phyloP scores from a whole-genome alignment of 805 yeast genomes.

The Metschnikowia gelsemii region DNA sequence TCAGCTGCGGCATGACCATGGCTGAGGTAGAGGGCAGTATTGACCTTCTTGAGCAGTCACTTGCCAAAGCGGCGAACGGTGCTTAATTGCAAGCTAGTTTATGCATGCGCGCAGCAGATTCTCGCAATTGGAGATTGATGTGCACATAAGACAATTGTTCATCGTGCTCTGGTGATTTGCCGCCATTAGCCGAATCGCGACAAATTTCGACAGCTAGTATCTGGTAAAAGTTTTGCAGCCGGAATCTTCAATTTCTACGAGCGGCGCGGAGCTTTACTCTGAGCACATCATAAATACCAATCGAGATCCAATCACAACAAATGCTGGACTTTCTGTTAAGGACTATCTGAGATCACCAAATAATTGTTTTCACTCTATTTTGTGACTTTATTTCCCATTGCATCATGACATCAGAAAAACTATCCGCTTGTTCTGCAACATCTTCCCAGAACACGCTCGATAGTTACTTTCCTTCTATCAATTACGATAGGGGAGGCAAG shows the following conservation, averaged over 20 bases:
- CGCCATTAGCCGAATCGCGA: constrained; percentile 18
- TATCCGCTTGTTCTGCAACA: background rate
- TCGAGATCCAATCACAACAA: background rate
- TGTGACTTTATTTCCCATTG: background rate
- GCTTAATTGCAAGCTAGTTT: background rate
- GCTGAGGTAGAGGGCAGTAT: constrained; percentile 42
- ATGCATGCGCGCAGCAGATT: background rate
- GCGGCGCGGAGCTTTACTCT: constrained; percentile 1
- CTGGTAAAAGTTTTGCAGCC: constrained; percentile 14
- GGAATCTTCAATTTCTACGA: constrained; percentile 9
- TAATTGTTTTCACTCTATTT: background rate
- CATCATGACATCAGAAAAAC: constrained; percentile 5
- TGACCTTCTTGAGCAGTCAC: constrained; percentile 42
- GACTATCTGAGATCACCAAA: background rate
- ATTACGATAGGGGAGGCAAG: background rate
- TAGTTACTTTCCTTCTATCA: background rate
- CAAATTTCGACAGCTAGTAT: background rate
- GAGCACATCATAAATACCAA: constrained; percentile 2
- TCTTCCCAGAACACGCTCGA: constrained; percentile 1
- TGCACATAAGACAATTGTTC: too few relatives aligned
- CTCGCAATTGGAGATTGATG: background rate
- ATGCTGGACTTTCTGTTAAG: background rate
- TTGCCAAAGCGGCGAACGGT: constrained; percentile 24
- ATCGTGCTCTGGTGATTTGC: constrained; percentile 5
- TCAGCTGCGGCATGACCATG: constrained; percentile 44